Evolutionary conservation across 805 yeast species (phyloP), one percentile per base, ranked within the genome.

Genomic region (Scheffersomyces lignosus): DNA sequence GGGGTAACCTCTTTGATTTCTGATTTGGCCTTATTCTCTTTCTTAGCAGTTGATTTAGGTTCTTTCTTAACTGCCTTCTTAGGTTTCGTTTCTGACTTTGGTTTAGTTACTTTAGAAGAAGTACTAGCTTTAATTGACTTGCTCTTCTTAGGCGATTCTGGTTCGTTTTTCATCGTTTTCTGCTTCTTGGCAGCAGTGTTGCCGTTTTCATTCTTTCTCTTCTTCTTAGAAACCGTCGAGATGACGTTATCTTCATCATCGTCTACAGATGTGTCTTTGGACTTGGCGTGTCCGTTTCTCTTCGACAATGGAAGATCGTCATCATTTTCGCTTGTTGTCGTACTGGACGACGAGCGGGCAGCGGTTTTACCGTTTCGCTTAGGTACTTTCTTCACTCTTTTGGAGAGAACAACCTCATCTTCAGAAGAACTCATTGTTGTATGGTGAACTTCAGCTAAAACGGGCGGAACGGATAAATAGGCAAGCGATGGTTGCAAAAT

Each of bases 401-500:
- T 27, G 20, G 45, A 30, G 28, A 44, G 44, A 24, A 41, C 58
- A 13, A 60, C 38, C 29, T 58, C 65, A 29, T 59, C 64, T n/a
- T 63, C 69, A 4, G 56, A 56, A 5, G 58, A 55, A 27, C 49
- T 46, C 51, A 44, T 45, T 20, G 24, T 7, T n/a, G n/a, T n/a
- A n/a, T n/a, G n/a, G n/a, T n/a, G n/a, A n/a, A n/a, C n/a, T n/a
- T n/a, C n/a, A n/a, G n/a, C n/a, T n/a, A n/a, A n/a, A n/a, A n/a
- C n/a, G n/a, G n/a, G n/a, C n/a, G n/a, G n/a, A n/a, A n/a, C n/a
- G n/a, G n/a, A n/a, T n/a, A n/a, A n/a, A n/a, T n/a, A n/a, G n/a
- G n/a, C n/a, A n/a, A n/a, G n/a, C n/a, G n/a, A n/a, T n/a, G n/a
- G n/a, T n/a, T n/a, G n/a, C n/a, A n/a, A n/a, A n/a, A n/a, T n/a